Conservation (phyloP, 202 grass and related monocot species). For the Bolboschoenoplectus hybrid region DNA sequence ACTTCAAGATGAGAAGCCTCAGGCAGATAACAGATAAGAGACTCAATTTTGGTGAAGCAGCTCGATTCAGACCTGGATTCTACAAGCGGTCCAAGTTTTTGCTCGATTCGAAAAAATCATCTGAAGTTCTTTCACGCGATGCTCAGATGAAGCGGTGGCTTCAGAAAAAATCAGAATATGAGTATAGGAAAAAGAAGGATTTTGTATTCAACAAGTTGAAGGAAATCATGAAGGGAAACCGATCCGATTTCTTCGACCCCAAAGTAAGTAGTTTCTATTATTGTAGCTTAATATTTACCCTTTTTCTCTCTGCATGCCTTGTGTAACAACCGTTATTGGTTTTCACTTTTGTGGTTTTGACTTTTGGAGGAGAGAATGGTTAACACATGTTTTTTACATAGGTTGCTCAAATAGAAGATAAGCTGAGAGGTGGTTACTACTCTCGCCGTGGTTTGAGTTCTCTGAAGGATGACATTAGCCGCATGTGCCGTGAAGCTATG, state of each 20-base stretch:
- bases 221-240: conserved; percentile 86
- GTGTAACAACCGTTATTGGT: conserved; percentile 18
- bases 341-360: conserved; percentile 35
- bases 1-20: conserved; percentile 72
- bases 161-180: conserved; percentile 80
- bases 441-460: conserved; percentile 82
- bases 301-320: conserved; percentile 2
- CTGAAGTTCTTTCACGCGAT: conserved; percentile 88
- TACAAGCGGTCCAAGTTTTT: conserved; percentile 89
- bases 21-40: conserved; percentile 72
- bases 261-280: conserved; percentile 51
- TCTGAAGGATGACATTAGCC: conserved; percentile 89
- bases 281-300: conserved; percentile 38
- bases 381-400: conserved; percentile 48
- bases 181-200: conserved; percentile 84
- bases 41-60: conserved; percentile 50
- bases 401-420: conserved; percentile 93
- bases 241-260: conserved; percentile 84
- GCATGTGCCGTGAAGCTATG: conserved; percentile 93
- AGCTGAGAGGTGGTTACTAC: conserved; percentile 92
- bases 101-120: conserved; percentile 92
- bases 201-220: conserved; percentile 74
- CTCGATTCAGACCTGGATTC: conserved; percentile 84
- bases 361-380: not conserved
- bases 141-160: conserved; percentile 95